Evolutionary conservation across 1,139 yeast species (phyloP).

Genomic region (Maudiozyma humilis): DNA sequence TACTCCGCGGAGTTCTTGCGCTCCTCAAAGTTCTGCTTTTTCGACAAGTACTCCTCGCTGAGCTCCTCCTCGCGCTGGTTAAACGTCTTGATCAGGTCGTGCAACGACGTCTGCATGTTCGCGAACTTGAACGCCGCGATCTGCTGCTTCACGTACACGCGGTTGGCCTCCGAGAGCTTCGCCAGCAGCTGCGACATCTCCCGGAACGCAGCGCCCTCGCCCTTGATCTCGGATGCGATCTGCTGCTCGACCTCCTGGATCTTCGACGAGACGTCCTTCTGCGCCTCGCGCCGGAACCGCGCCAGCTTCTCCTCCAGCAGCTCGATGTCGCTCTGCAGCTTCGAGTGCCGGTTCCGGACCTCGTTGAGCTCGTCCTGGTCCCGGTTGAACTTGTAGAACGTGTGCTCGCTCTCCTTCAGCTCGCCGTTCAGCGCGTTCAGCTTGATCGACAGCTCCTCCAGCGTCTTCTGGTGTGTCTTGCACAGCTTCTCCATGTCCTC

Average conservation of each 20-base stretch:
- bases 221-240: conserved; percentile 15
- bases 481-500: conserved; percentile 12
- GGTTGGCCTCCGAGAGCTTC: conserved; percentile 14
- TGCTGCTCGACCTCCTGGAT: conserved; percentile 27
- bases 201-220: conserved; percentile 15
- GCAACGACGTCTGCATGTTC: conserved; percentile 21
- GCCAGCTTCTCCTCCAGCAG: conserved; percentile 28
- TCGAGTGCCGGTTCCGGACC: conserved; percentile 17
- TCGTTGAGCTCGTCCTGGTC: conserved; percentile 17
- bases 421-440: conserved; percentile 17
- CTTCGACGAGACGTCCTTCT: conserved; percentile 23
- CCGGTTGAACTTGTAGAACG: conserved; percentile 13
- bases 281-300: conserved; percentile 17
- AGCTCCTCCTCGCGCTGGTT: conserved; percentile 30
- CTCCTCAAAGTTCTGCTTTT: conserved; percentile 38
- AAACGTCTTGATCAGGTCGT: conserved; percentile 19
- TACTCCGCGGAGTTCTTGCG: conserved; percentile 42
- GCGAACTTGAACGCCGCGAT: conserved; percentile 17
- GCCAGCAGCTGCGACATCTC: conserved; percentile 11
- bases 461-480: conserved; percentile 17
- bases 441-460: conserved; percentile 21
- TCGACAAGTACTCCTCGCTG: conserved; percentile 34
- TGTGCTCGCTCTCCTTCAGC: conserved; percentile 13
- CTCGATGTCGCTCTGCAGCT: conserved; percentile 17
- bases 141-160: conserved; percentile 11